phyloP scores from a whole-genome alignment of 306 rosid species.

The Trifolium repens region DNA sequence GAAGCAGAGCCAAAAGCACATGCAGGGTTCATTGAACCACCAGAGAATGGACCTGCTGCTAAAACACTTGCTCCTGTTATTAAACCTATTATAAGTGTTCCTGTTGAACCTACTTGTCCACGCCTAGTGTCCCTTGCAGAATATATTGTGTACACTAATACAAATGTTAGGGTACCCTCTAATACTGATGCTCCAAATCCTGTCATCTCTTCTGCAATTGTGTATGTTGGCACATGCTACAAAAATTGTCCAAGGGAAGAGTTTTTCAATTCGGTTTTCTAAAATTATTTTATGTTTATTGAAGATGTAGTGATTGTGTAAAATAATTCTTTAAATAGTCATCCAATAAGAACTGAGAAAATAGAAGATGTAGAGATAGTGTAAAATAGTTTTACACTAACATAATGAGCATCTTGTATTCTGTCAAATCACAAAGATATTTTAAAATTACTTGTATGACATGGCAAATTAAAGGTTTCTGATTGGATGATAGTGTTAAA shows the following conservation, averaged over 20 bases:
- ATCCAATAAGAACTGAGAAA: too few species aligned
- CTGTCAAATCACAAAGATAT: too few species aligned
- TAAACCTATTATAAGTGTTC: slow-evolving; percentile 68
- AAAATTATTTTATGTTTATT: too few species aligned
- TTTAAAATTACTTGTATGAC: too few species aligned
- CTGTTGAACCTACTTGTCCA: slow-evolving; percentile 54
- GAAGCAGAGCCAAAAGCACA: slow-evolving; percentile 84
- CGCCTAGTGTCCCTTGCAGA: slow-evolving; percentile 71
- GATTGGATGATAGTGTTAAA: too few species aligned
- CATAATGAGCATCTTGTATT: too few species aligned
- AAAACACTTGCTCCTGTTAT: slow-evolving; percentile 70
- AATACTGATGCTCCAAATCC: slow-evolving; percentile 90
- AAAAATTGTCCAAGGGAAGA: background rate
- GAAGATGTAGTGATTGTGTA: too few species aligned
- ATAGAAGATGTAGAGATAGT: too few species aligned
- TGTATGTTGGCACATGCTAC: slow-evolving; percentile 71
- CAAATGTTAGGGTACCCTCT: slow-evolving; percentile 79
- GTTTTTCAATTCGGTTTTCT: too few species aligned
- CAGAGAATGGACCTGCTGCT: slow-evolving; percentile 83
- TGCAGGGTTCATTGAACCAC: slow-evolving; percentile 89
- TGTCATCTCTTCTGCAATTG: slow-evolving; percentile 80
- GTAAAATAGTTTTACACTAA: too few species aligned
- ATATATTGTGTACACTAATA: slow-evolving; percentile 71
- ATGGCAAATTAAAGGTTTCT: too few species aligned
- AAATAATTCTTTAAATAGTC: too few species aligned